Percentiles rank a stretch among this genome's conserved stretches.
Evolutionary conservation across 169 alveolate species (phyloP).

Genomic region (Plasmodium gallinaceum): DNA sequence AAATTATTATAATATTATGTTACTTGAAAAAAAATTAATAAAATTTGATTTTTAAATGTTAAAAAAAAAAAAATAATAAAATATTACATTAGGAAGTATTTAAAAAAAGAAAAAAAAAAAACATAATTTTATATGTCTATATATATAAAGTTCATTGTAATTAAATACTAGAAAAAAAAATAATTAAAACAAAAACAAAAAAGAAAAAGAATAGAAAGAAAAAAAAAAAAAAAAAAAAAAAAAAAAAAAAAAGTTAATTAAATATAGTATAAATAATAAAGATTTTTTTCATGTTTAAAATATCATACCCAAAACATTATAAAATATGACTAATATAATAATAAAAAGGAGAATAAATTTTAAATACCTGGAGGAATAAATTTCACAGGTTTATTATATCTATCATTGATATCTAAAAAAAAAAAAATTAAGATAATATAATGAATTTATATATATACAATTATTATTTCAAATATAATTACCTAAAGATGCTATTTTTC

Average conservation of each 20-base stretch:
- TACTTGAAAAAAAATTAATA: too few relatives aligned
- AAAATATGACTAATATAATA: background rate
- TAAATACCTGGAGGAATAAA: conserved; percentile 74
- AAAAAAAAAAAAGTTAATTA: background rate
- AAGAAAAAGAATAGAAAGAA: too few relatives aligned
- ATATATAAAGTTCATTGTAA: too few relatives aligned
- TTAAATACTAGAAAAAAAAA: background rate
- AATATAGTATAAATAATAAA: too few relatives aligned
- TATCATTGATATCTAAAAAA: conserved; percentile 49
- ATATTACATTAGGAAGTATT: too few relatives aligned
- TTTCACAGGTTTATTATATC: conserved; percentile 71
- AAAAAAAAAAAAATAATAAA: background rate
- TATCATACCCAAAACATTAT: background rate
- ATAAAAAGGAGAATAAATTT: background rate
- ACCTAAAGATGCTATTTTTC: conserved; percentile 70
- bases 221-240: too few relatives aligned
- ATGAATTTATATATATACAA: background rate
- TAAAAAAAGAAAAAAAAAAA: too few relatives aligned
- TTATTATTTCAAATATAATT: background rate
- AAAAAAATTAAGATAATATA: background rate
- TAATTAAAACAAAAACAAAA: background rate
- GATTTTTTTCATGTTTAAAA: too few relatives aligned
- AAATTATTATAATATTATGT: too few relatives aligned
- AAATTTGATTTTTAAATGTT: background rate
- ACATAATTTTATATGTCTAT: too few relatives aligned